These are phyloP conservation scores for Ophidiomyces ophidiicola DNA, from an alignment of 2,329 filamentous ascomycete species.

Conservation along the genomic window DNA sequence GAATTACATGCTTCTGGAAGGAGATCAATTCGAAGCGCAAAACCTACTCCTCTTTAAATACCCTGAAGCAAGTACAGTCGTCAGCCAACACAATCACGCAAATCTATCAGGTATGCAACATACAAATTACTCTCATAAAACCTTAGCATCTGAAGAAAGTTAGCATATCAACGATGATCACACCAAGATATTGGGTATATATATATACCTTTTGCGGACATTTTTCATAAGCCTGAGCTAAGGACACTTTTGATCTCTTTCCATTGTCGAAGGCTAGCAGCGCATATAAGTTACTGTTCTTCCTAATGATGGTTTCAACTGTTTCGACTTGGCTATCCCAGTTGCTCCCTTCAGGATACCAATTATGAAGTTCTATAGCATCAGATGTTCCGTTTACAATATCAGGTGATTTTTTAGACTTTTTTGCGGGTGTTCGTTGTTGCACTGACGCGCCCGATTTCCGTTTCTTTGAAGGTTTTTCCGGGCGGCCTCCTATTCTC, in stretches of 20 bases:
- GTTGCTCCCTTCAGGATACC: slow-evolving; percentile 30
- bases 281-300: slow-evolving; percentile 27
- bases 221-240: slow-evolving; percentile 32
- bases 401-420: slow-evolving; percentile 17
- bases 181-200: neutral
- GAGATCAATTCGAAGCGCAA: neutral
- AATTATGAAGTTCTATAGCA: slow-evolving; percentile 21
- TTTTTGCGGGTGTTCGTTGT: slow-evolving; percentile 22
- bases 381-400: slow-evolving; percentile 17
- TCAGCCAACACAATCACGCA: neutral
- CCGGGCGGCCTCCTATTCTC: slow-evolving; percentile 32
- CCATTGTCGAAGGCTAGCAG: slow-evolving; percentile 36
- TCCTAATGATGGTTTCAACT: slow-evolving; percentile 35
- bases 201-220: slow-evolving; percentile 32
- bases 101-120: slow-evolving; percentile 19
- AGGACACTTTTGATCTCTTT: slow-evolving; percentile 32
- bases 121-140: slow-evolving; percentile 41
- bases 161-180: slow-evolving; percentile 13
- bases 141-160: slow-evolving; percentile 31
- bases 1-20: neutral
- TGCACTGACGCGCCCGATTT: slow-evolving; percentile 21
- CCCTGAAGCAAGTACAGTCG: slow-evolving; percentile 15
- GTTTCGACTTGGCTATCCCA: slow-evolving; percentile 34
- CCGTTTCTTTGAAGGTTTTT: slow-evolving; percentile 17
- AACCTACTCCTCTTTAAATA: slow-evolving; percentile 29